These are phyloP conservation scores for Kodamaea hsintzibuensis DNA, from an alignment of 805 yeast species.

Conservation along the genomic window DNA sequence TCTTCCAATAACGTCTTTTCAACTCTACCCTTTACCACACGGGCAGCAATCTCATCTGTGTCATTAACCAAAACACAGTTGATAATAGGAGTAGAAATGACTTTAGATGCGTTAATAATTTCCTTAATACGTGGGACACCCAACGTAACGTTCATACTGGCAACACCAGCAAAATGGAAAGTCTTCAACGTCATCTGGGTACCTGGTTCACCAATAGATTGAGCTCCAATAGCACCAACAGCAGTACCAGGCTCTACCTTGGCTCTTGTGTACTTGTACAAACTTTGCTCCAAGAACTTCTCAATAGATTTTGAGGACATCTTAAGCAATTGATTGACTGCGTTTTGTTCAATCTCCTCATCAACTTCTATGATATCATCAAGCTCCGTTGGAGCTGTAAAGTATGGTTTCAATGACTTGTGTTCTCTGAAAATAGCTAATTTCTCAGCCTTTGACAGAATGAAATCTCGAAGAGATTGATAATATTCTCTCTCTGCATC, in stretches of 20 bases:
- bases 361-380: conserved; percentile 43
- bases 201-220: conserved; percentile 99
- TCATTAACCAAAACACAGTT: conserved; percentile 92
- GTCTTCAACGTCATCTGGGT: conserved; percentile 93
- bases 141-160: conserved; percentile 96
- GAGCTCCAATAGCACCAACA: conserved; percentile 99
- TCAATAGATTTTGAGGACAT: conserved; percentile 61
- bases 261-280: conserved; percentile 81
- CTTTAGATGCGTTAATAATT: conserved; percentile 94
- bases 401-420: conserved; percentile 24
- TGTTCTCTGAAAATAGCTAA: conserved; percentile 57
- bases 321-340: conserved; percentile 65
- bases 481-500: conserved; percentile 90
- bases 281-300: conserved; percentile 72
- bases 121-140: conserved; percentile 99
- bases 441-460: conserved; percentile 53
- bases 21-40: conserved; percentile 96
- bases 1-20: conserved; percentile 90
- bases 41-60: conserved; percentile 94
- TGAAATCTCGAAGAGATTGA: conserved; percentile 67
- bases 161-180: conserved; percentile 99
- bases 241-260: conserved; percentile 99
- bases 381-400: conserved; percentile 36
- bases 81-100: conserved; percentile 94
- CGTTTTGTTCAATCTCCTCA: conserved; percentile 27